Percentiles rank a stretch among this genome's conserved stretches.
Conservation (phyloP, 495 filamentous ascomycete species). For the Tuber aestivum region DNA sequence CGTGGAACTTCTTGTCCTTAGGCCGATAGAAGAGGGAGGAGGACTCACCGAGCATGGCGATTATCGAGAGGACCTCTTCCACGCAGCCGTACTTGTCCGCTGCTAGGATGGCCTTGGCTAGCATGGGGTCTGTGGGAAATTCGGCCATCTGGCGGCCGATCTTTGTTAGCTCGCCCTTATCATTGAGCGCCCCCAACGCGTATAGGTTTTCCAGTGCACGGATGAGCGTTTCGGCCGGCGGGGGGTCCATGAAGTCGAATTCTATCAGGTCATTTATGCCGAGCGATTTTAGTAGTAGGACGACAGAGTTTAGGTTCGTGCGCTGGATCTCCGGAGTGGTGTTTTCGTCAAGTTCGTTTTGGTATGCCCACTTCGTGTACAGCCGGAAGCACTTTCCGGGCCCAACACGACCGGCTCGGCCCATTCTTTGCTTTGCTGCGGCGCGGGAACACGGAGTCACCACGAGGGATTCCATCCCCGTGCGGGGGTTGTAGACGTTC, state of each 20-base stretch:
- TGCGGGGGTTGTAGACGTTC: slow-evolving; percentile 85
- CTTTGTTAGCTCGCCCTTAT: slow-evolving; percentile 83
- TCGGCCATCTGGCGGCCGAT: slow-evolving; percentile 93
- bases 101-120: slow-evolving; percentile 85
- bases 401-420: slow-evolving; percentile 84
- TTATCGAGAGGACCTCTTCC: slow-evolving; percentile 88
- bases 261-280: slow-evolving; percentile 91
- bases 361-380: slow-evolving; percentile 90
- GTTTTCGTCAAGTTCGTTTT: slow-evolving; percentile 88
- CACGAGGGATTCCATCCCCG: slow-evolving; percentile 85
- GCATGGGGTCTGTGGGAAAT: slow-evolving; percentile 90
- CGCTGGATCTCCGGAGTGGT: slow-evolving; percentile 93
- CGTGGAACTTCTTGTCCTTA: slow-evolving; percentile 95
- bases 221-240: slow-evolving; percentile 84
- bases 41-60: slow-evolving; percentile 87
- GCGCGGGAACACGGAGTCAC: slow-evolving; percentile 92
- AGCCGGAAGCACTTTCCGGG: slow-evolving; percentile 93
- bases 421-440: slow-evolving; percentile 85
- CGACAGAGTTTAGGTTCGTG: slow-evolving; percentile 75
- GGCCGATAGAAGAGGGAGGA: slow-evolving; percentile 89
- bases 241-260: slow-evolving; percentile 96
- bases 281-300: slow-evolving; percentile 79
- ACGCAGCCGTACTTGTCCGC: slow-evolving; percentile 84
- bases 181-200: slow-evolving; percentile 81
- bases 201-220: slow-evolving; percentile 88